Conservation (phyloP, 441 rosid species). For the Gossypium laxum region DNA sequence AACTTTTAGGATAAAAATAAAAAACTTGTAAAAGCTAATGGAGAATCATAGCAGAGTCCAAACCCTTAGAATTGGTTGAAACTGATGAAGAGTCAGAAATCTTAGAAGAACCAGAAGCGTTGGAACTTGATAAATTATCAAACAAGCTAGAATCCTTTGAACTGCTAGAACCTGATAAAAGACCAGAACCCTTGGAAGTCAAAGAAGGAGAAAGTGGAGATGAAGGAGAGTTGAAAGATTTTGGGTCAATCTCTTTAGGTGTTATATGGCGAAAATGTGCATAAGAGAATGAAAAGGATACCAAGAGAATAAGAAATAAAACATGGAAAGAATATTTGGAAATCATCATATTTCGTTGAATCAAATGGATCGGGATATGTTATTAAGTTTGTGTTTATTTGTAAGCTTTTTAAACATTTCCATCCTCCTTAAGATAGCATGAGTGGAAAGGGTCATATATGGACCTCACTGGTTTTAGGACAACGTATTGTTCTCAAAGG, state of each 20-base stretch:
- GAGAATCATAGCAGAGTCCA: not conserved
- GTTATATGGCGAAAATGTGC: constrained; percentile 11
- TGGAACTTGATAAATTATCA: not conserved
- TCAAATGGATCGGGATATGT: not conserved
- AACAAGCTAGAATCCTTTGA: not conserved
- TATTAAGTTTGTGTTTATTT: not conserved
- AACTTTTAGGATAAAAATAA: not conserved
- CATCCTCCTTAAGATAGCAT: not conserved
- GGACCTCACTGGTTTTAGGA: constrained; percentile 20
- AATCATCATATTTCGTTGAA: constrained; percentile 7
- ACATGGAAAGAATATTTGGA: constrained; percentile 3
- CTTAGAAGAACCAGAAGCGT: not conserved
- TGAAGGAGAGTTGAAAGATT: not conserved
- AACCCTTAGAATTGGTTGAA: not conserved
- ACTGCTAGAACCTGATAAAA: not conserved
- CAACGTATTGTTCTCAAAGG: not conserved
- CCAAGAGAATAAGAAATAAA: not conserved
- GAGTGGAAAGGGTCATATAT: not conserved
- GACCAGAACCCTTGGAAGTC: not conserved
- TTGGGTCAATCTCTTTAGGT: not conserved
- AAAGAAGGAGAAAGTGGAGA: not conserved
- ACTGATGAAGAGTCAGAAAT: not conserved
- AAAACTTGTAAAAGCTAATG: not conserved
- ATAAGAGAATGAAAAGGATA: not conserved
- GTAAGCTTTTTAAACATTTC: not conserved